Evolutionary conservation across 441 rosid species (phyloP), one percentile per base, ranked within the genome.

Genomic region (Erodium moschatum): DNA sequence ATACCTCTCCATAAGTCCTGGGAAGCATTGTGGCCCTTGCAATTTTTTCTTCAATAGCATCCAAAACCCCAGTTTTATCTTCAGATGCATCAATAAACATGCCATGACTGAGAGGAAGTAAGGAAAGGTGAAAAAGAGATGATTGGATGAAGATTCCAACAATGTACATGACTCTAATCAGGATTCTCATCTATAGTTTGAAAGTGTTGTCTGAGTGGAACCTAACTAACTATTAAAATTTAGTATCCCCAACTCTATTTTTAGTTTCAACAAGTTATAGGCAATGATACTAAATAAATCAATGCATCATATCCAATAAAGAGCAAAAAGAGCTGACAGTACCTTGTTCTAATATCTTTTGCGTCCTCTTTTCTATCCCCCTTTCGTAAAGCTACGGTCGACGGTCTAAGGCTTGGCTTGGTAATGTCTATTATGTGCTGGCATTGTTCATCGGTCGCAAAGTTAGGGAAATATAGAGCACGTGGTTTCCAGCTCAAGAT

Each of bases 401-500:
- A 87, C 19, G 96, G 89, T 54, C 29, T 66, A 66, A 89, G 86
- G 19, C 48, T 56, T n/a, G 72, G 71, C 74, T 82, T 82, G 40
- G 89, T 84, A 81, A 81, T 79, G 29, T 81, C 35, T 4, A 81
- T 79, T 64, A 89, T 72, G 69, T 73, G 38, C 74, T 74, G 54
- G 64, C 93, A 89, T 72, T 87, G 91, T 73, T 87, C 85, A 46
- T 75, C 72, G 5, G 86, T 74, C 31, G 85, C 87, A 72, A 89
- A 89, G 56, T 73, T 83, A 0, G 90, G 86, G 20, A 77, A 87
- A 74, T 83, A 84, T 58, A 85, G 65, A 24, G 86, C 83, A 12
- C 91, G 85, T 1, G 93, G 91, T 71, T 63, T 75, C 93, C 93
- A 89, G 74, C 96, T 89, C 79, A 86, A 78, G 62, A 84, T 84